Evolutionary conservation across 2,329 filamentous ascomycete species (phyloP), one percentile per base, ranked within the genome.

Genomic region (Ophiobolus disseminans): DNA sequence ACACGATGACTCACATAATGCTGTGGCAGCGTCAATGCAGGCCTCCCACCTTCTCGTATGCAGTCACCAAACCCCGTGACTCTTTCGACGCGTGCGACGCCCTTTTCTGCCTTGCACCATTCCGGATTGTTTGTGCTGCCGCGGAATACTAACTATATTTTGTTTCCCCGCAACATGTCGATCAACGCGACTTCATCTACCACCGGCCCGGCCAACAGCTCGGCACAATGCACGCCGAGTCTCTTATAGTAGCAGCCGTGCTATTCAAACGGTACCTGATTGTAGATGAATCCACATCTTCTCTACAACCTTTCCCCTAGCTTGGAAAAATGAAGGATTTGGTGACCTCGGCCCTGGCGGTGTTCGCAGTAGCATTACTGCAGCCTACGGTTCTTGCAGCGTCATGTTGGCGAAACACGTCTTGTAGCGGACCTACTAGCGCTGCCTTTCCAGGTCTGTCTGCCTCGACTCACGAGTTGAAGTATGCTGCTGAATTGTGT

Each of bases 361-460:
- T 43, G 3, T 30, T 40, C 10, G 8, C 21, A 16, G 10, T 50
- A 7, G 20, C 35, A 20, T 34, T 20, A 14, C n/a, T 51, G 3
- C 35, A 31, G 4, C 13, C 30, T 3, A 2, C 40, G 4, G 19
- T 19, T 9, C 10, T 45, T 3, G 53, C 51, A 28, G 45, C 53
- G 37, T 36, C 42, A 46, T 86, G 83, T 62, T 86, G 83, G 83
- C 73, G 79, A 49, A 65, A 83, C 44, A 81, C 79, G 1, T 64
- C 75, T 16, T 87, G 84, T 60, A 79, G 73, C 16, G 78, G 78
- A 3, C 78, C 82, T 3, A 62, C 64, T 8, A 65, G 77, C 5
- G 64, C 79, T 5, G 76, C 82, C 0, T 86, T 86, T 52, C 74
- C 40, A 41, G 57, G 57, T 54, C 35, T 17, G 16, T 21, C 20